Percentiles rank a stretch among this genome's conserved stretches.
phyloP scores from a whole-genome alignment of 73 alveolate genomes.

The Paramecium caudatum region DNA sequence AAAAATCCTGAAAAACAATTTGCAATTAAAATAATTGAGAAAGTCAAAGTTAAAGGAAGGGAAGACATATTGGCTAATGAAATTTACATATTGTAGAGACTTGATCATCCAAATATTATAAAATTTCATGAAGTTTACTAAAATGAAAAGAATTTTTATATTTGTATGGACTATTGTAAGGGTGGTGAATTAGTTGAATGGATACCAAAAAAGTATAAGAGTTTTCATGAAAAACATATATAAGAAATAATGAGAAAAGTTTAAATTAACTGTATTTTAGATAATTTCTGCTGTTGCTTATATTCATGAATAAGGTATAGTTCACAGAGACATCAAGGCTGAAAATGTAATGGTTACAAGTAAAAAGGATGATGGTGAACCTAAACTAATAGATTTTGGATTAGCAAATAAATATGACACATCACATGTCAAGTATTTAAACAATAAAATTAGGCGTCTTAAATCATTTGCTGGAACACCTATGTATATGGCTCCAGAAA shows the following conservation, averaged over 20 bases:
- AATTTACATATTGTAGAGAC: conserved; percentile 79
- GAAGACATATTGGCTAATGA: conserved; percentile 73
- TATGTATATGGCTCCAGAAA: conserved; percentile 61
- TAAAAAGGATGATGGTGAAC: conserved; percentile 85
- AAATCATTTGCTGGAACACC: conserved; percentile 82
- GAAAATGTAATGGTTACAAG: conserved; percentile 94
- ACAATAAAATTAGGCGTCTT: conserved; percentile 90
- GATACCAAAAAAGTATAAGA: conserved; percentile 66
- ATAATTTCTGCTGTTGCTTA: conserved; percentile 87
- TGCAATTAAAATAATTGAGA: conserved; percentile 76
- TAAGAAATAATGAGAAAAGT: conserved; percentile 56
- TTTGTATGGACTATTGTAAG: conserved; percentile 86
- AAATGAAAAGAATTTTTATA: conserved; percentile 82
- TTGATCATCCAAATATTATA: conserved; percentile 84
- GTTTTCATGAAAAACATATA: conserved; percentile 51
- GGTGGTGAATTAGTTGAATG: conserved; percentile 86
- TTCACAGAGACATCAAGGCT: conserved; percentile 97
- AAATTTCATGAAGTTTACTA: conserved; percentile 89
- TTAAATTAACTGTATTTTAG: neutral
- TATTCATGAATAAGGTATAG: conserved; percentile 91
- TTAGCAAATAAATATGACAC: conserved; percentile 81
- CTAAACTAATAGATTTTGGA: conserved; percentile 97
- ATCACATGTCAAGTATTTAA: conserved; percentile 86
- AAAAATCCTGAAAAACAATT: conserved; percentile 63
- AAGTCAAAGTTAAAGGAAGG: conserved; percentile 46